A percentile compares a stretch with the other conserved stretches of the same genome.
These are phyloP conservation scores for Cordyceps tenuipes DNA, from an alignment of 2,329 filamentous ascomycete species.

Conservation along the genomic window DNA sequence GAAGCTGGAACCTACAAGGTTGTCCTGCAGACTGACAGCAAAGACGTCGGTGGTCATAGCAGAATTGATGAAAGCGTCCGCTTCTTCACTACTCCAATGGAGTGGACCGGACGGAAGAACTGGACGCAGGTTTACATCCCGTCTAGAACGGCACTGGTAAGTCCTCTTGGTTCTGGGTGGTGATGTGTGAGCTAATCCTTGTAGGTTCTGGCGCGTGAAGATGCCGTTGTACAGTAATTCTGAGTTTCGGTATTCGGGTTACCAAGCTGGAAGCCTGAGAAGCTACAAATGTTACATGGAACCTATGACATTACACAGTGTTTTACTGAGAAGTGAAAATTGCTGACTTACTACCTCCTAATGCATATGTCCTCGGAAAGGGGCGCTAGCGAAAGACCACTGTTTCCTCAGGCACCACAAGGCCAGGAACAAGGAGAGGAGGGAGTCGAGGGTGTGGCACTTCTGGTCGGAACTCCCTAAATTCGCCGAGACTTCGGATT, in stretches of 20 bases:
- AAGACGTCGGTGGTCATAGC: constrained; percentile 69
- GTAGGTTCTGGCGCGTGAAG: constrained; percentile 45
- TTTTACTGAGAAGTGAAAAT: too few relatives aligned
- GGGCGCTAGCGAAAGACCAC: not conserved
- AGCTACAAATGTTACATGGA: not conserved
- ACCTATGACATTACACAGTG: too few relatives aligned
- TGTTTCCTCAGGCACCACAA: constrained; percentile 11
- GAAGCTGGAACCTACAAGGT: constrained; percentile 76
- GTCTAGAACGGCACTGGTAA: constrained; percentile 71
- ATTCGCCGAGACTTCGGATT: constrained; percentile 11
- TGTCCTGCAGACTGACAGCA: constrained; percentile 72
- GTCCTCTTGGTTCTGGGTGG: constrained; percentile 20
- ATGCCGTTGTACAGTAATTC: constrained; percentile 18
- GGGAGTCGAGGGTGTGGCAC: not conserved
- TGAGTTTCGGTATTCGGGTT: not conserved
- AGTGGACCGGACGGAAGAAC: constrained; percentile 85
- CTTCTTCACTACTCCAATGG: constrained; percentile 86
- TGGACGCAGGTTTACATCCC: constrained; percentile 91
- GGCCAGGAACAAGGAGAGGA: not conserved
- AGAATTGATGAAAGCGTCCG: constrained; percentile 71
- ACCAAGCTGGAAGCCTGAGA: not conserved
- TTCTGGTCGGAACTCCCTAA: constrained; percentile 9
- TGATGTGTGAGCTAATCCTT: not conserved
- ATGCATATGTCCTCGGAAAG: not conserved
- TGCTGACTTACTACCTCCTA: too few relatives aligned